Evolutionary conservation across 345 rosid genomes (phyloP), one percentile per base, ranked within the genome.

Genomic region (Bruguiera gymnorhiza): DNA sequence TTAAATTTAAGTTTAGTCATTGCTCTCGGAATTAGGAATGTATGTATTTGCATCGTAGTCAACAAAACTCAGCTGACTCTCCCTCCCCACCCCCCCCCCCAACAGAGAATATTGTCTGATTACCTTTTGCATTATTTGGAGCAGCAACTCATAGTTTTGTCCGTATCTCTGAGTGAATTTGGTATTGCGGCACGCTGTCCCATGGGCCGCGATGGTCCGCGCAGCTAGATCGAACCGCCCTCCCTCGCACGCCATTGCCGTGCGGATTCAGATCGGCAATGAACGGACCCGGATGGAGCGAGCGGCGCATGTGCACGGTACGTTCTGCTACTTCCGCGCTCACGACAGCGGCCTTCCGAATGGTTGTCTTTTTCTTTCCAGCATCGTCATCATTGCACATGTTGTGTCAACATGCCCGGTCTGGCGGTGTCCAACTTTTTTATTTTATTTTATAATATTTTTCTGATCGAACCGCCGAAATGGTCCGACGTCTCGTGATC

Each of bases 341-440:
- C 50, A 13, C 50, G 10, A 57, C 52, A 23, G 48, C 43, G 78
- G 71, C 36, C 64, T 74, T 65, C 73, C 48, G 32, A 69, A 68
- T 66, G 80, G 73, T 46, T 68, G 65, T n/a, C 62, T 30, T 69
- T 20, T 39, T 10, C 59, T n/a, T 68, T 71, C 60, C 66, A 69
- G 60, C 79, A 60, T 79, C 69, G 61, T 74, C 68, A 82, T 82
- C 71, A 82, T 81, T 78, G 73, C 80, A 60, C 76, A 60, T 69
- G 79, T 68, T 66, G 62, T 62, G 30, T 43, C 43, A 57, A 67
- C 78, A 63, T 76, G 73, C 58, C 73, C 6, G 50, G 18, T 34
- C 18, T 5, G 3, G 50, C 13, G 50, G 50, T 3, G 50, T 13
- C 39, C 16, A 43, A 11, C 18, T 10, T 43, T 11, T 10, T 43